phyloP scores from a whole-genome alignment of 2,329 filamentous ascomycete genomes.

The Calonectria henricotiae region DNA sequence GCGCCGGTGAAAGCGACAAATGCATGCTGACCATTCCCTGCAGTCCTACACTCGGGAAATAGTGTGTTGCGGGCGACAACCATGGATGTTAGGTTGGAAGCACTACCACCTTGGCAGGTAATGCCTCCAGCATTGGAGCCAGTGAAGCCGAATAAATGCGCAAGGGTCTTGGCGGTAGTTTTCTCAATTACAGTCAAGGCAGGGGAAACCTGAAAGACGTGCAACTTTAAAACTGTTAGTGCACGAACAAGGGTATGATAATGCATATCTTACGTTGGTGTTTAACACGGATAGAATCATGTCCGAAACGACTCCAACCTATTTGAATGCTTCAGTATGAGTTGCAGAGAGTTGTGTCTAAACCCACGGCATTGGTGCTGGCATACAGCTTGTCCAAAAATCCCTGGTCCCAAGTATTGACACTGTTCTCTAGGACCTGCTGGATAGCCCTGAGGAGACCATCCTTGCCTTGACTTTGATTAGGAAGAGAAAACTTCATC shows the following conservation, averaged over 20 bases:
- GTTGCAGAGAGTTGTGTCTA: background rate
- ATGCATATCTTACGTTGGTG: constrained; percentile 79
- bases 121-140: constrained; percentile 82
- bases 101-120: constrained; percentile 85
- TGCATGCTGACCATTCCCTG: constrained; percentile 76
- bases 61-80: constrained; percentile 90
- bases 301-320: constrained; percentile 89
- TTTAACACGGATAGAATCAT: constrained; percentile 89
- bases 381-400: constrained; percentile 97
- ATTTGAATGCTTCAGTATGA: constrained; percentile 32
- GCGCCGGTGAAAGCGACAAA: constrained; percentile 91
- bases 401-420: constrained; percentile 99
- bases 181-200: constrained; percentile 92
- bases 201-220: constrained; percentile 95
- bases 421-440: constrained; percentile 85
- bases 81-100: constrained; percentile 88
- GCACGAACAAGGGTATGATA: background rate
- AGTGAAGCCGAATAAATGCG: constrained; percentile 82
- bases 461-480: constrained; percentile 75
- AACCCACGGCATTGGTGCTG: constrained; percentile 84
- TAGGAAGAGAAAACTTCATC: constrained; percentile 74
- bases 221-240: constrained; percentile 58
- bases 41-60: constrained; percentile 82
- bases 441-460: constrained; percentile 82
- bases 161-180: constrained; percentile 81